A percentile compares a stretch with the other conserved stretches of the same genome.
Evolutionary conservation across 2,329 filamentous ascomycete species (phyloP).

Genomic region (Colletotrichum lentis): DNA sequence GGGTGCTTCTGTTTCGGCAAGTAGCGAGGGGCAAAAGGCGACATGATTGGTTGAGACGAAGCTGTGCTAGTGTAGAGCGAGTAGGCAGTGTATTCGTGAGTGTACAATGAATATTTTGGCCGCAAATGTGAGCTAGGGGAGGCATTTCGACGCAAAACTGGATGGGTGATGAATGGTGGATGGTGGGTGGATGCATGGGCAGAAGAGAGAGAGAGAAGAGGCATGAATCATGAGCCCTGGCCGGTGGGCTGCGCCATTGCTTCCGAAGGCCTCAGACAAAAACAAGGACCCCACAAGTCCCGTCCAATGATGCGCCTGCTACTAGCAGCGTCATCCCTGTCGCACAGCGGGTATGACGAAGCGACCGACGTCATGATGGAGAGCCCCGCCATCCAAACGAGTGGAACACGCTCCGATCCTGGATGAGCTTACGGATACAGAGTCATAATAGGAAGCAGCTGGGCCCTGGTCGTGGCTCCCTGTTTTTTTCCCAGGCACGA

Average conservation of each 20-base stretch:
- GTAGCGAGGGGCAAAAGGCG: background rate
- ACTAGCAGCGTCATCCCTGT: conserved; percentile 10
- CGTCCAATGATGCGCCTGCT: conserved; percentile 15
- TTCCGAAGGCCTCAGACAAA: conserved; percentile 20
- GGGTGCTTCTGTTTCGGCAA: background rate
- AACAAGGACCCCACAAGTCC: background rate
- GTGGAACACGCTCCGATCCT: conserved; percentile 19
- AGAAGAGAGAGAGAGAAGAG: background rate
- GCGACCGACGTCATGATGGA: conserved; percentile 28
- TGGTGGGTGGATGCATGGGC: too few relatives aligned
- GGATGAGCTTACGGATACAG: background rate
- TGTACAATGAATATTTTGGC: background rate
- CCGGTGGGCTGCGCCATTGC: background rate
- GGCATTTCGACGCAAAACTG: background rate
- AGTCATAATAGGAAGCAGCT: background rate
- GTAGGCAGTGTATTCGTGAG: background rate
- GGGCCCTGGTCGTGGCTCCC: conserved; percentile 4
- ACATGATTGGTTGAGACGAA: conserved; percentile 17
- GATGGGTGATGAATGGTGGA: background rate
- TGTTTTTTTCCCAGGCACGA: background rate
- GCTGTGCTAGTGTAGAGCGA: background rate
- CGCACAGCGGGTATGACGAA: conserved; percentile 31
- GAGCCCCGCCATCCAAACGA: conserved; percentile 32
- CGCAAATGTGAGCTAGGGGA: background rate
- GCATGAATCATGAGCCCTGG: conserved; percentile 32